Base-by-base conservation (phyloP, 139 green algal genomes). In the Coccomyxa sp. region DNA sequence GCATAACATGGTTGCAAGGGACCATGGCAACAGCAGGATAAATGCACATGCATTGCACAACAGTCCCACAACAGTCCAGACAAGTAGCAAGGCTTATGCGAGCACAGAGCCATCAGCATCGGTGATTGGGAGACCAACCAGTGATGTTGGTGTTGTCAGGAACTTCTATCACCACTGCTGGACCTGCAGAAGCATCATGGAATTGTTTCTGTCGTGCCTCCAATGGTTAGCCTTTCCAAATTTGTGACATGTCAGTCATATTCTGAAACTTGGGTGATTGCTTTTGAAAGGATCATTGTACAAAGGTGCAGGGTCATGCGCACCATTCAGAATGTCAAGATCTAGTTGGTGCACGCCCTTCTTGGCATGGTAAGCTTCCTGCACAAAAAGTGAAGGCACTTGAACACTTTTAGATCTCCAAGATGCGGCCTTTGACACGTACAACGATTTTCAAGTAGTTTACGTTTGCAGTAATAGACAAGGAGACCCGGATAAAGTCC, bases 71-170 rank as follows among this genome's bases (percentile, higher is more conserved):
- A 78, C 27, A n/a, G 10, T 45, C 14, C 21, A 81, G 32, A 28
- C 45, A 14, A 25, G 58, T 25, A 15, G 13, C 15, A 51, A 27
- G 28, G 31, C 10, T n/a, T 16, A 58, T 63, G 15, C 63, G 27
- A 0, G 3, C 3, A 51, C 38, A 51, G 38, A 7, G 7, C 38
- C 3, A 51, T 51, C 38, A 11, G 38, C 38, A 51, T 51, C 7
- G 38, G 38, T 51, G 7, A 51, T 11, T 11, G 7, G 21, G 63
- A 28, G 4, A 71, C 63, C 21, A 25, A 84, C 80, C 84, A 80
- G 84, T 85, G 25, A 87, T 87, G 80, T 87, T 87, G 32, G 63
- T 80, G 14, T 31, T 45, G 13, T 32, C n/a, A 4, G 80, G 80
- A 0, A 87, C 80, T 32, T 82, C 32, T 7, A 87, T 80, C 25